Base-by-base conservation (phyloP, 1,284 basidiomycete species). In the Ceratobasidium sp. region DNA sequence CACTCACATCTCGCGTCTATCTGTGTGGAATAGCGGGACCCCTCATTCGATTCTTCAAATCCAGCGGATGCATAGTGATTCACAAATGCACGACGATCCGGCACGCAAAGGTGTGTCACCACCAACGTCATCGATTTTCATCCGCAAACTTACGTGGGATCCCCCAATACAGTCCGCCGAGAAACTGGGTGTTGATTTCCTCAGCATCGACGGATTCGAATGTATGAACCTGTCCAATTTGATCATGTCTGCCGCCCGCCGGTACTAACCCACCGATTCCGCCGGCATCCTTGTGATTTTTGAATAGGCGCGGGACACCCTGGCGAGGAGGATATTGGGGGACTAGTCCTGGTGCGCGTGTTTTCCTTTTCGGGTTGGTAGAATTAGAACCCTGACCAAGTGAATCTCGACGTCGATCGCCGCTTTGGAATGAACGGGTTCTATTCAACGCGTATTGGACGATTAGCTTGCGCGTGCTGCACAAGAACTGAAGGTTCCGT, bases 311-410 rank as follows among this genome's bases (percentile, higher is more conserved):
- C 94, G 45, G 96, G 96, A 34, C 94, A 97, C 80, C 96, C 95
- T 4, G 96, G 96, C 74, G 96, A 98, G 79, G 93, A 97, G 72
- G 96, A 98, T 80, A 92, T 97, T 41, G 93, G 93, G 10, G 93
- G 93, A 4, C 79, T 98, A n/a, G 90, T 97, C 3, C 82, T 98
- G 80, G 92, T 95, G 77, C 74, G 84, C 79, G 10, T 23, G 21
- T 48, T 18, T 18, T n/a, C 6, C 21, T 8, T 18, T 21, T 32
- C n/a, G n/a, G 23, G 48, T 26, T 9, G 9, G 48, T 23, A 23
- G 48, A 52, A 28, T 52, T 18, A 48, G n/a, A 48, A 5, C n/a
- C 5, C 45, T 21, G n/a, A 48, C n/a, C 16, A 10, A n/a, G 5
- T 52, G 23, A 26, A 52, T 26, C 48, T 23, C 2, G 10, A 9